Percentiles rank a stretch among this genome's conserved stretches.
Conservation (phyloP, 1,284 basidiomycete genomes). For the Austroboletus novae-zelandiae region DNA sequence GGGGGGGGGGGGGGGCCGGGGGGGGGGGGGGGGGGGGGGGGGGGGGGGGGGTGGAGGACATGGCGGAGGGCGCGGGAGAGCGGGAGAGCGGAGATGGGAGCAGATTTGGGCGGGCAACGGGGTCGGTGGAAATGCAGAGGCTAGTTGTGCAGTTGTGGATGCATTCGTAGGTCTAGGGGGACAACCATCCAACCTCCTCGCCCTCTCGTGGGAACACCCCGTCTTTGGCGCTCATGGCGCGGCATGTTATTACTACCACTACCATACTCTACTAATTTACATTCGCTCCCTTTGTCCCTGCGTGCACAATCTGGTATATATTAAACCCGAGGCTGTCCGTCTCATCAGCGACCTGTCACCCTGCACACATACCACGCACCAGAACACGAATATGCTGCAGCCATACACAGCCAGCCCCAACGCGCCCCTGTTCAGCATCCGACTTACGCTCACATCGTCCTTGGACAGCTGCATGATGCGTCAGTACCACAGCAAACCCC, state of each 20-base stretch:
- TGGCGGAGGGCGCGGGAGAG: background rate
- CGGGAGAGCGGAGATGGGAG: background rate
- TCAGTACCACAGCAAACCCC: conserved; percentile 8
- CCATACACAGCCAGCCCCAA: conserved; percentile 76
- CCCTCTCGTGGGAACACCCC: conserved; percentile 26
- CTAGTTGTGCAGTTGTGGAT: conserved; percentile 22
- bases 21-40: conserved; percentile 4
- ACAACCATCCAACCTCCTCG: conserved; percentile 5
- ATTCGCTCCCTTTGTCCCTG: conserved; percentile 7
- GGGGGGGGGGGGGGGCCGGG: conserved; percentile 8
- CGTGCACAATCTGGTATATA: conserved; percentile 58
- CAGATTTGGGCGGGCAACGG: conserved; percentile 5
- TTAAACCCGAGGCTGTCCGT: conserved; percentile 67
- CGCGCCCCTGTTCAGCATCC: conserved; percentile 58
- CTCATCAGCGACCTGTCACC: conserved; percentile 4
- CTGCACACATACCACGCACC: conserved; percentile 50
- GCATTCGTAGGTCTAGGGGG: conserved; percentile 36
- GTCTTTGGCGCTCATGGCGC: background rate
- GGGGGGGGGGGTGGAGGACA: conserved; percentile 10
- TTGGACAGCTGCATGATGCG: conserved; percentile 63
- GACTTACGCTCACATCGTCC: conserved; percentile 58
- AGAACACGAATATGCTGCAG: conserved; percentile 80
- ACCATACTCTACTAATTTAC: too few species aligned
- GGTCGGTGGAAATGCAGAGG: background rate
- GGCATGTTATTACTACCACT: conserved; percentile 7